Evolutionary conservation across 345 rosid genomes (phyloP), one percentile per base, ranked within the genome.

Genomic region (Eucalyptus cloeziana): DNA sequence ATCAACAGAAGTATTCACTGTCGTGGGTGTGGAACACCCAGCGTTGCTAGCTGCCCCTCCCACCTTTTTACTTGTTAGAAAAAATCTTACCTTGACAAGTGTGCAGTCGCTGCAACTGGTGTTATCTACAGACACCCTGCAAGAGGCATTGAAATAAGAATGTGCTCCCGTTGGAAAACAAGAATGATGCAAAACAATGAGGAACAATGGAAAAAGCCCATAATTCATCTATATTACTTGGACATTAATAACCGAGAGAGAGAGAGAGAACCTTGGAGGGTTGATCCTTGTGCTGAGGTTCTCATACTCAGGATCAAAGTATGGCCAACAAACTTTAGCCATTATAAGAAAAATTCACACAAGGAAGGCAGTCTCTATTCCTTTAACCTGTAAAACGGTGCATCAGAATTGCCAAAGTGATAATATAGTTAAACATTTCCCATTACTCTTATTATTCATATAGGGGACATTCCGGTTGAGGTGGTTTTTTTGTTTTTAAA

Each of bases 241-340:
- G 83, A 87, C 15, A 27, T 10, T 25, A 58, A 87, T 58, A 44
- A 44, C 37, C 7, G 2, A 22, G 37, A 80, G 76, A 33, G 49
- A 51, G 88, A 90, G 56, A 85, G 52, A 80, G 83, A 89, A 97
- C 99, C 98, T 96, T 62, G 99, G 99, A 86, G 99, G 99, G 90
- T 97, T 96, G 89, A 97, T 97, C 93, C 96, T 96, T 88, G 92
- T 89, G 93, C 97, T 97, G 91, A 96, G 89, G 94, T 93, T 97
- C 93, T 97, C 99, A 90, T 96, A 97, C 88, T 96, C 99, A 47
- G 99, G 99, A 94, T 97, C 99, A 17, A 97, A 97, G 92, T 97
- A 97, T 1, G 99, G 98, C 96, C 98, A 95, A 89, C 95, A 96
- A 80, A 94, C 94, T 89, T 86, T 94, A 87, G 98, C 97, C 99